These are phyloP conservation scores for Tuber umbilicatum DNA, from an alignment of 495 filamentous ascomycete species.

Conservation along the genomic window DNA sequence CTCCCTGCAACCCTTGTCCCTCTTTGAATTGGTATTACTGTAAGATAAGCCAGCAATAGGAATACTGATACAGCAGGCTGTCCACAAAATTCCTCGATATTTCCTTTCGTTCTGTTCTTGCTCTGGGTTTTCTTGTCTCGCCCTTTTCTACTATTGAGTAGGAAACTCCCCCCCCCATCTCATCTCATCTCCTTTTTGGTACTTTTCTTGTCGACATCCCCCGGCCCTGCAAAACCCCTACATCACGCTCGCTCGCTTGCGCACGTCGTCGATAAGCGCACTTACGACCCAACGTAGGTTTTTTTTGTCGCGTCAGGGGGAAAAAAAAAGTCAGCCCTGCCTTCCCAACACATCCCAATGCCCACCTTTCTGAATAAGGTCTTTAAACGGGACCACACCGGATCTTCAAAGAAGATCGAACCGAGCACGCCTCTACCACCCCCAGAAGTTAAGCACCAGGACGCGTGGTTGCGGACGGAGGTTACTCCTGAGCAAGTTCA, in stretches of 20 bases:
- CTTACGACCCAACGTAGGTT: constrained; percentile 37
- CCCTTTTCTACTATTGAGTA: constrained; percentile 10
- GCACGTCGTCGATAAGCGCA: constrained; percentile 37
- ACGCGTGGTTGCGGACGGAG: constrained; percentile 79
- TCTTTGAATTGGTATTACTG: background rate
- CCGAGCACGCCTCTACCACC: constrained; percentile 47
- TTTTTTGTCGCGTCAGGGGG: constrained; percentile 32
- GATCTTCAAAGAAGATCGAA: constrained; percentile 21
- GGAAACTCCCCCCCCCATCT: constrained; percentile 26
- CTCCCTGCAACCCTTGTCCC: background rate
- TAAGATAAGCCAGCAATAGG: constrained; percentile 3
- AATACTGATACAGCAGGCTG: constrained; percentile 2
- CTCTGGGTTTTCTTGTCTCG: constrained; percentile 20
- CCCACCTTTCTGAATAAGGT: constrained; percentile 41
- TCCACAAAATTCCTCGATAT: background rate
- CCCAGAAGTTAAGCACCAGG: constrained; percentile 58
- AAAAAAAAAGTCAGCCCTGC: background rate
- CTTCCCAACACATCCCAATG: constrained; percentile 32
- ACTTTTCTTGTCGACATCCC: constrained; percentile 14
- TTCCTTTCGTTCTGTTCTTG: background rate
- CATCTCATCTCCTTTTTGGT: constrained; percentile 38
- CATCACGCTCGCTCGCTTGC: constrained; percentile 37
- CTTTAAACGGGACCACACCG: constrained; percentile 35
- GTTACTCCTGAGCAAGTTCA: constrained; percentile 87
- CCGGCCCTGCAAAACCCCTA: constrained; percentile 12